Base-by-base conservation (phyloP, 257 asterid genomes). In the Solanum tarijense region DNA sequence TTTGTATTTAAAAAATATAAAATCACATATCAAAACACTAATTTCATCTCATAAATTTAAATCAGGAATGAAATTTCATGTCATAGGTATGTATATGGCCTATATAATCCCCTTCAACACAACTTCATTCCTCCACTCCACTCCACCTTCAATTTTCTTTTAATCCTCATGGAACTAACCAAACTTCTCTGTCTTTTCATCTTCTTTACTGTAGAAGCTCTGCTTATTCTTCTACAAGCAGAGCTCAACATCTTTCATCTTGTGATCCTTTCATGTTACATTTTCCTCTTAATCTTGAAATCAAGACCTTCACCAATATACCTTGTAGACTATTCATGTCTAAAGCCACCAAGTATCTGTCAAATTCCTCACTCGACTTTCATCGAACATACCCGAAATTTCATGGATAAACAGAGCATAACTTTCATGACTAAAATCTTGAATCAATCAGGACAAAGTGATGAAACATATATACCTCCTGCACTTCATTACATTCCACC, bases 401-500 rank as follows among this genome's bases (percentile, higher is more conserved):
- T 93, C 69, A 81, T 90, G 38, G 94, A 94, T 92, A 20, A 88
- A 36, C 91, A 93, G 6, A 90, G 95, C 76, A 91, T 89, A 12
- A 48, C 88, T 58, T 96, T 96, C 93, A 94, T 95, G 93, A 36
- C 92, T 1, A 94, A 94, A 89, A 89, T 96, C 76, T 87, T 96
- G 34, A 75, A 74, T n/a, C 93, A 90, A 0, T 95, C 99, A 0
- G 99, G 98, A 3, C 95, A 91, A 12, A 91, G 99, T 43, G 93
- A 94, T 34, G 86, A 84, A 8, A 95, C 98, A 3, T 95, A 93
- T 46, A 89, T 95, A 25, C 99, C 99, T 7, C 99, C 98, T 8
- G 92, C 94, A 11, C 7, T 96, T 12, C 94, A 92, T 78, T 89
- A 83, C 68, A 93, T 96, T 87, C 99, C 99, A 2, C 98, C 98